Evolutionary conservation across 345 rosid genomes (phyloP).

Genomic region (Salix udensis): DNA sequence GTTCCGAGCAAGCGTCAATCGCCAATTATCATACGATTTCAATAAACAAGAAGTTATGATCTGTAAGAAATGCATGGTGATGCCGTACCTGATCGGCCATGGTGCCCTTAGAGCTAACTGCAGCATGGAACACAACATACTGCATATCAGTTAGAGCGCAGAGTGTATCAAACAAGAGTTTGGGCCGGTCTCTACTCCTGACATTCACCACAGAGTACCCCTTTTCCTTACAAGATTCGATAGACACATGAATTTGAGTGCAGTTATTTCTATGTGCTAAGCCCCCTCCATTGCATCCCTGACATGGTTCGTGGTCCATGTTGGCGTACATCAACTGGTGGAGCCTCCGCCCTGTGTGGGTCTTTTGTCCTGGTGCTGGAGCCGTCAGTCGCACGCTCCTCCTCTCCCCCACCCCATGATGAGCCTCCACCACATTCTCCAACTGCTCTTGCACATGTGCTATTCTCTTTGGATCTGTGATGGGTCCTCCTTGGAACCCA

Average conservation of each 20-base stretch:
- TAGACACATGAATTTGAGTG: conserved; percentile 49
- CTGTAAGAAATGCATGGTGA: background rate
- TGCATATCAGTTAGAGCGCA: conserved; percentile 74
- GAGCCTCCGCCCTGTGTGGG: conserved; percentile 77
- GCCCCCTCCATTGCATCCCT: conserved; percentile 39
- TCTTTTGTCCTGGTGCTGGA: conserved; percentile 40
- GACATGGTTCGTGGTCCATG: conserved; percentile 59
- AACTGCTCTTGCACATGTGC: conserved; percentile 55
- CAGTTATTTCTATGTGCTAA: conserved; percentile 44
- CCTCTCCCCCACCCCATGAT: conserved; percentile 48
- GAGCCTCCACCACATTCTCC: conserved; percentile 63
- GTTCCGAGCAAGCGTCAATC: background rate
- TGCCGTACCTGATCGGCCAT: conserved; percentile 61
- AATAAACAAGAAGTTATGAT: background rate
- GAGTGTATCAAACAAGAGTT: conserved; percentile 76
- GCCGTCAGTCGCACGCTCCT: conserved; percentile 51
- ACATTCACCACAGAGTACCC: conserved; percentile 70
- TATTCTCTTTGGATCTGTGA: conserved; percentile 37
- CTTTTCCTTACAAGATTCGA: conserved; percentile 65
- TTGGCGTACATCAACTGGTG: conserved; percentile 74
- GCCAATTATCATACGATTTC: background rate
- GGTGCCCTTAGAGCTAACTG: conserved; percentile 55
- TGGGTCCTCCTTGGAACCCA: conserved; percentile 50
- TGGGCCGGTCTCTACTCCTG: conserved; percentile 68
- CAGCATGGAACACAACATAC: conserved; percentile 85